Percentiles rank a stretch among this genome's conserved stretches.
Conservation (phyloP, 2,329 filamentous ascomycete species). For the Phoma sp. region DNA sequence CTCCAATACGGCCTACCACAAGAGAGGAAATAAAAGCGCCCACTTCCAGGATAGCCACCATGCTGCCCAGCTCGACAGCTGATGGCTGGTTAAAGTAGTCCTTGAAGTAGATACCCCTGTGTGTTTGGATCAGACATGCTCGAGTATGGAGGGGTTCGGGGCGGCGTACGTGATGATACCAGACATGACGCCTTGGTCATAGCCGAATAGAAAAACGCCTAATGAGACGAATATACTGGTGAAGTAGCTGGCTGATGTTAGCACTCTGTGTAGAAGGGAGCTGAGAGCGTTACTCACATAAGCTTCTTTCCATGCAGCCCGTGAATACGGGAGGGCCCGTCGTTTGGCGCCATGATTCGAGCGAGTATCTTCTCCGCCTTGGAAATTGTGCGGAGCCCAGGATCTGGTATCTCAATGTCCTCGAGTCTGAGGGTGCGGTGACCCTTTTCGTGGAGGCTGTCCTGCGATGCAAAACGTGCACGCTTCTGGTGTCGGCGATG, state of each 20-base stretch:
- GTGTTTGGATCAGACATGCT: constrained; percentile 33
- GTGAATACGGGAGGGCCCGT: constrained; percentile 74
- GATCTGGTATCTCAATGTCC: constrained; percentile 80
- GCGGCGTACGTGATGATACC: constrained; percentile 69
- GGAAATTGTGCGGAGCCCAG: constrained; percentile 67
- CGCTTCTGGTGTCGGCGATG: constrained; percentile 62
- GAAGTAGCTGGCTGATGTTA: constrained; percentile 74
- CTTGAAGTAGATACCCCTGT: constrained; percentile 83
- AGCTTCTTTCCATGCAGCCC: constrained; percentile 95
- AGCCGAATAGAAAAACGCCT: constrained; percentile 87
- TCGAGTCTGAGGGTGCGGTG: constrained; percentile 63
- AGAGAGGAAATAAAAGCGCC: constrained; percentile 92
- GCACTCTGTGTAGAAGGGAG: not conserved
- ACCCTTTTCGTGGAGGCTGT: constrained; percentile 52
- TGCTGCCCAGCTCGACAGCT: constrained; percentile 87
- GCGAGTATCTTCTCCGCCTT: constrained; percentile 75
- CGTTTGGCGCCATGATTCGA: constrained; percentile 82
- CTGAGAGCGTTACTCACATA: constrained; percentile 64
- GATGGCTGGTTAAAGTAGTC: constrained; percentile 92
- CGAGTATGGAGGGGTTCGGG: constrained; percentile 27
- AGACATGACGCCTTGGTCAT: constrained; percentile 91
- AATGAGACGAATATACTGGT: constrained; percentile 89
- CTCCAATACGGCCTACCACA: constrained; percentile 84
- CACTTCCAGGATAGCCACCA: constrained; percentile 95
- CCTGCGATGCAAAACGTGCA: constrained; percentile 70